Base-by-base conservation (phyloP, 2,329 filamentous ascomycete genomes). In the Alternaria sp. region DNA sequence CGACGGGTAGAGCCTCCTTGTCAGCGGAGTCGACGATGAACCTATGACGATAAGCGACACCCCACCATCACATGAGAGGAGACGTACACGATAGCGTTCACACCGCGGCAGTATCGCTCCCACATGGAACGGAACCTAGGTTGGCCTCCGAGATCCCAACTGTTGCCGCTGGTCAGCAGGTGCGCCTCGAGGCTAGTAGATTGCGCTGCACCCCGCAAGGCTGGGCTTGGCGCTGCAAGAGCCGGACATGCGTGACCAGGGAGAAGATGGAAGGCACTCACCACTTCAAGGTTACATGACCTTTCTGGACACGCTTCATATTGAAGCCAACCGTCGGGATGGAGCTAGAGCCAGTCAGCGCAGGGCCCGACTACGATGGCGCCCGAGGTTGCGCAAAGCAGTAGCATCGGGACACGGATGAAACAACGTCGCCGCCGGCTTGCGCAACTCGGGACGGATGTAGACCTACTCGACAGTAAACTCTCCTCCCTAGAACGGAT, bases 251-350 rank as follows among this genome's bases (percentile, higher is more conserved):
- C 73, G 76, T 77, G 76, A 78, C 75, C 73, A 69, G 52, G 69
- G 67, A 68, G 53, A 65, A 67, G 67, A 73, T 72, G 60, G 67
- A 50, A 62, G 69, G 60, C 55, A 82, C 85, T 79, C 80, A 90
- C 88, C 96, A 99, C 83, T 98, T 98, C 76, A 99, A 86, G 73
- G 96, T 97, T 80, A 99, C 96, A 88, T 98, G 95, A 73, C 96
- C 96, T 78, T 96, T 95, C 83, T 97, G 94, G 74, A 99, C 93
- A 72, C 92, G 91, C 86, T 98, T 98, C 90, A 97, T 97, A 82
- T 98, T 99, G 86, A 98, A 98, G 70, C 96, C 96, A 75, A 99
- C 95, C 15, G 96, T 99, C 66, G 96, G 96, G 80, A 98, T 97
- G 71, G 95, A 97, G 85, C 95, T 98, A 84, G 77, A 82, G 71